These are phyloP conservation scores for Candida corydali DNA, from an alignment of 805 yeast species.

Conservation along the genomic window DNA sequence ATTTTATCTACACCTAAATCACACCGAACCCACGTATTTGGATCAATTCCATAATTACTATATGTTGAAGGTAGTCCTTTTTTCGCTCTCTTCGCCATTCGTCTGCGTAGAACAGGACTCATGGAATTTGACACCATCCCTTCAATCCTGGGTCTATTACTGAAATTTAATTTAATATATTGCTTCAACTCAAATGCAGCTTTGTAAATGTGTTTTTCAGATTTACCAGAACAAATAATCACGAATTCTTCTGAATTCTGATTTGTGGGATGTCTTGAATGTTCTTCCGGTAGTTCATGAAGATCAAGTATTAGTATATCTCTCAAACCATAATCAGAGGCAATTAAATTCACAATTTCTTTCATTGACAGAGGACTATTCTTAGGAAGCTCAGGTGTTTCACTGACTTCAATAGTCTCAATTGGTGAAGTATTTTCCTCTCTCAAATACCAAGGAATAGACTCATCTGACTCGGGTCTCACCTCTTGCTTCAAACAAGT, in stretches of 20 bases:
- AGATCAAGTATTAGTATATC: constrained; percentile 66
- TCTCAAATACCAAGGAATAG: constrained; percentile 61
- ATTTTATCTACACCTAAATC: constrained; percentile 63
- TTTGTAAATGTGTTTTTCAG: constrained; percentile 68
- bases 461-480: neutral
- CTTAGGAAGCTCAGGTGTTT: constrained; percentile 57
- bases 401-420: constrained; percentile 16
- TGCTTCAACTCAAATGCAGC: constrained; percentile 59
- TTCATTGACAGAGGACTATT: constrained; percentile 52
- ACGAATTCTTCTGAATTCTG: constrained; percentile 25
- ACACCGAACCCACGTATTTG: constrained; percentile 81
- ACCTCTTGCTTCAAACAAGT: neutral
- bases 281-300: constrained; percentile 31
- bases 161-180: constrained; percentile 47
- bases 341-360: constrained; percentile 43
- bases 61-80: constrained; percentile 50
- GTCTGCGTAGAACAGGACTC: constrained; percentile 32
- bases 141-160: constrained; percentile 51
- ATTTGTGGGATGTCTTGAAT: constrained; percentile 25
- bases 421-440: constrained; percentile 33
- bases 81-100: constrained; percentile 48
- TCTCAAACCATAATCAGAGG: constrained; percentile 59
- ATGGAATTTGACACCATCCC: constrained; percentile 65
- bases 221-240: constrained; percentile 73
- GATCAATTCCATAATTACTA: constrained; percentile 50